Base-by-base conservation (phyloP, 2,329 filamentous ascomycete species). In the Trichoderma sp. region DNA sequence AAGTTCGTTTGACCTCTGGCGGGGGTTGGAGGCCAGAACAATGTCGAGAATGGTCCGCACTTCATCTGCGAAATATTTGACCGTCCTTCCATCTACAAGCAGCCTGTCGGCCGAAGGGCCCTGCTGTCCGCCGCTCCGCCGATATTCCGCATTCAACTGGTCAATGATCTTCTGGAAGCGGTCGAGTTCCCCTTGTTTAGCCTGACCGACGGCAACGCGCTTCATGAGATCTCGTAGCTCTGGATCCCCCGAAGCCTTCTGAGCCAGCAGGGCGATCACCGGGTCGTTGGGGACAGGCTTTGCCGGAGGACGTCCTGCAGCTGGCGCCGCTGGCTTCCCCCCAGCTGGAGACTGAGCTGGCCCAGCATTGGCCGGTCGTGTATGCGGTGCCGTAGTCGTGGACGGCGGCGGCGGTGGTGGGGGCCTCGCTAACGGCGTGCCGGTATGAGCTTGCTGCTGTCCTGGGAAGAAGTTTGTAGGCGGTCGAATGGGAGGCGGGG, bases 111-210 rank as follows among this genome's bases (percentile, higher is more conserved):
- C 83, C 5, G 83, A 82, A 7, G 84, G 84, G 0, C 81, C 83
- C 58, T 82, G 79, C 45, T 82, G 78, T 0, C 78, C 78, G 7
- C 82, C 82, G 45, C 78, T 84, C 47, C 78, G 81, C 70, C 82
- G 83, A 69, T 84, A 84, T 67, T 87, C 84, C 0, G 76, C 76
- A 2, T 89, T 93, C 64, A 95, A 84, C 73, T 92, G 88, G 71
- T 93, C 90, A 67, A 95, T 95, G 48, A 95, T 91, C 56, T 83
- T 83, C 73, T 95, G 91, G 70, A 95, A 95, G 67, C 88, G 85
- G 54, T 87, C 86, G 14, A 95, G 78, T 73, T 95, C 90, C 15
- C 87, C 84, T 44, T 86, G 84, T 14, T 85, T 87, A 0, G 91
- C 91, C 69, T 89, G 84, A 1, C 91, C 91, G 30, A 88, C 87